Base-by-base conservation (phyloP, 352 stramenopile genomes). In the Phytophthora constricta region DNA sequence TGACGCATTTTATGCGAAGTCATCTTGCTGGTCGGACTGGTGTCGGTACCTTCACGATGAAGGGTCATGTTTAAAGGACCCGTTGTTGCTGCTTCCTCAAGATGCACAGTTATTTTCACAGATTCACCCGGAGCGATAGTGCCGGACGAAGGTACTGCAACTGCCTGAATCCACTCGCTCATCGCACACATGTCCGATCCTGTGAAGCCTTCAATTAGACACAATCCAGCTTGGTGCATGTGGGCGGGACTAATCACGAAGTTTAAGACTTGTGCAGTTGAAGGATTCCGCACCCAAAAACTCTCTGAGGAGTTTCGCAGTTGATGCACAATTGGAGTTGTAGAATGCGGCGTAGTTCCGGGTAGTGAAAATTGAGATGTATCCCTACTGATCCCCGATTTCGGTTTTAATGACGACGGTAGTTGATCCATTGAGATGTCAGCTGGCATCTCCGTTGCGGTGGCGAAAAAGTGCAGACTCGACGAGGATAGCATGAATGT, bases 281-380 rank as follows among this genome's bases (percentile, higher is more conserved):
- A 95, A 14, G 86, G 85, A 63, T 95, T 96, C 8, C 84, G 77
- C 33, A 96, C 84, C 70, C 77, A 95, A 51, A 96, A 96, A 23
- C 75, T 90, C 69, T 96, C 88, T 3, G 58, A 76, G 5, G 69
- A 78, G 41, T 86, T 91, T 19, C 82, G 82, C n/a, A 94, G 57
- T 52, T 90, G 82, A 53, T 93, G 82, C 17, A 89, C 57, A 50
- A 79, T 75, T 16, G 45, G 61, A 56, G 46, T 79, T 41, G 58
- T 70, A 11, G 14, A 45, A 13, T 71, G 45, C n/a, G 67, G 60
- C 4, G 64, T 72, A 22, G 58, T 23, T 46, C 60, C 65, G 20
- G 68, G 42, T 20, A 70, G 55, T 27, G 64, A 58, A 37, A 72
- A 53, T 39, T 78, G 68, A 48, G 62, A 55, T 1, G 68, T 70